These are phyloP conservation scores for Phytophthora aleatoria DNA, from an alignment of 352 stramenopile genomes.

Conservation along the genomic window DNA sequence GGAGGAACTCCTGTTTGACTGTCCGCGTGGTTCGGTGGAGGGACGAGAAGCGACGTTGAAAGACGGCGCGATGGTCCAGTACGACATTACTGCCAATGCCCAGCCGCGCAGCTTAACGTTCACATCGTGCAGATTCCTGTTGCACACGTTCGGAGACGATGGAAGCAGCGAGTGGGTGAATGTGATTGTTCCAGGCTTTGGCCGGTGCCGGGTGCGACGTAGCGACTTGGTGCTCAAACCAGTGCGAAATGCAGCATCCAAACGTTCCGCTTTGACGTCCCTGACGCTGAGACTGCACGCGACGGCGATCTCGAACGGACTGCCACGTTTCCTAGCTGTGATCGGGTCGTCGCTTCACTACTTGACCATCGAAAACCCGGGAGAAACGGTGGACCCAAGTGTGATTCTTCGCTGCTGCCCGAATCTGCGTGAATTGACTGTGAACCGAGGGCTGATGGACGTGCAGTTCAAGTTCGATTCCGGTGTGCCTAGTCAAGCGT, in stretches of 20 bases:
- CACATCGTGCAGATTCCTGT: constrained; percentile 8
- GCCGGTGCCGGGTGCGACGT: constrained; percentile 18
- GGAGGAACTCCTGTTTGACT: constrained; percentile 17
- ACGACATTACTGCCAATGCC: constrained; percentile 8
- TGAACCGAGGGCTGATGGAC: constrained; percentile 13
- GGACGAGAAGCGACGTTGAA: constrained; percentile 22
- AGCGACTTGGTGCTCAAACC: constrained; percentile 12
- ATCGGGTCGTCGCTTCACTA: constrained; percentile 17
- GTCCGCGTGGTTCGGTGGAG: constrained; percentile 10
- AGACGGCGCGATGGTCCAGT: constrained; percentile 14
- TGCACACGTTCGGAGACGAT: constrained; percentile 22
- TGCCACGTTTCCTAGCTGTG: constrained; percentile 14
- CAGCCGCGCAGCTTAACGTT: constrained; percentile 22
- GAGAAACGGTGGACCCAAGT: constrained; percentile 9
- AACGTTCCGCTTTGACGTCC: neutral
- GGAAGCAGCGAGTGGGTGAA: constrained; percentile 22
- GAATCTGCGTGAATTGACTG: constrained; percentile 16
- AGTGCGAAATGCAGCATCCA: neutral
- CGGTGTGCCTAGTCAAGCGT: neutral
- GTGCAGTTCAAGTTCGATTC: constrained; percentile 10
- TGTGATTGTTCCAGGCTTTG: constrained; percentile 10
- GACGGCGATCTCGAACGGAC: constrained; percentile 3
- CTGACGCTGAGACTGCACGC: constrained; percentile 12
- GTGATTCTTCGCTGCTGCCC: constrained; percentile 26
- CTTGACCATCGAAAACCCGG: constrained; percentile 16